Evolutionary conservation across 2,329 filamentous ascomycete species (phyloP).

Genomic region (Passalora sequoiae): DNA sequence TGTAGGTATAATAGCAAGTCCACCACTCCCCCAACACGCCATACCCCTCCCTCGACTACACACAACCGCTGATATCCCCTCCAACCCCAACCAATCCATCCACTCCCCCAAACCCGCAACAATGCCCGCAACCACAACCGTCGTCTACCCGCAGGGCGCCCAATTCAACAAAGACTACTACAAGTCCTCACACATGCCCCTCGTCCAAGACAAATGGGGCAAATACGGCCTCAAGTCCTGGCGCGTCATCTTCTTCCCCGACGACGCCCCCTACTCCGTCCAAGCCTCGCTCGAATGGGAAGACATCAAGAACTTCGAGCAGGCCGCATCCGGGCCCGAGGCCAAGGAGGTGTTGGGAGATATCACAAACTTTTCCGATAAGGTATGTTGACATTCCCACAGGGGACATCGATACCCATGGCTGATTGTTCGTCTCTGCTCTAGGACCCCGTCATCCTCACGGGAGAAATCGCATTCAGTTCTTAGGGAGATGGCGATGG

Average conservation of each 20-base stretch:
- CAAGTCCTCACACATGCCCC: constrained; percentile 36
- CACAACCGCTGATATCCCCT: too few species aligned
- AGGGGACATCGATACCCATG: too few species aligned
- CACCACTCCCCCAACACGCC: background rate
- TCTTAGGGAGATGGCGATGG: constrained; percentile 2
- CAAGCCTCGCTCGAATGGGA: constrained; percentile 34
- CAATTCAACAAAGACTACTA: constrained; percentile 40
- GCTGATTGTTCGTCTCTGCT: too few species aligned
- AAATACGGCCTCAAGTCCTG: constrained; percentile 31
- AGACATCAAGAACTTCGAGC: constrained; percentile 26
- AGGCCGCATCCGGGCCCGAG: constrained; percentile 21
- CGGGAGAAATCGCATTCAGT: constrained; percentile 25
- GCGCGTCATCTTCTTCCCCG: constrained; percentile 30
- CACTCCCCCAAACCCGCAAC: constrained; percentile 3
- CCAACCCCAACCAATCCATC: background rate
- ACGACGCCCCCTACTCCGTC: constrained; percentile 31
- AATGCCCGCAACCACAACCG: constrained; percentile 25
- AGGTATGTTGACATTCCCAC: too few species aligned
- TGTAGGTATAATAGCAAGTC: background rate
- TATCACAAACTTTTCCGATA: constrained; percentile 35
- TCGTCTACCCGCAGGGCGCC: constrained; percentile 35
- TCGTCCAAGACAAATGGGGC: constrained; percentile 32
- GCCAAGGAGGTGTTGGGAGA: constrained; percentile 30
- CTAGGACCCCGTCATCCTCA: constrained; percentile 31
- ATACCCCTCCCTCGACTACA: background rate